Evolutionary conservation across 2,329 filamentous ascomycete genomes (phyloP).

Genomic region (Ustilaginoidea virens): DNA sequence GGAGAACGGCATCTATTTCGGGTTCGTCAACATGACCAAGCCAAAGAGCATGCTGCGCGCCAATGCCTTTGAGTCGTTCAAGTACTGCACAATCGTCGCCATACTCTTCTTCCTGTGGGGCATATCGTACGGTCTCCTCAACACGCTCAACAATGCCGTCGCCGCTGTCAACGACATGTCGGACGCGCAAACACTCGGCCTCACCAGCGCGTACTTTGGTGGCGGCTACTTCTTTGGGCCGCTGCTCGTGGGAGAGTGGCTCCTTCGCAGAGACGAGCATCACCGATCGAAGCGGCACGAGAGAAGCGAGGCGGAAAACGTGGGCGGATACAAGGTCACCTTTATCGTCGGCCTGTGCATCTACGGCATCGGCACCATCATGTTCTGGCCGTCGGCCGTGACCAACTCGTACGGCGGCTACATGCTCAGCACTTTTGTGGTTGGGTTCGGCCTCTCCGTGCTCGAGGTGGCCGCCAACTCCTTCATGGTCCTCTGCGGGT

Average conservation of each 20-base stretch:
- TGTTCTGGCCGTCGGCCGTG: conserved; percentile 72
- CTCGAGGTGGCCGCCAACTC: conserved; percentile 73
- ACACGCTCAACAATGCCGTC: conserved; percentile 62
- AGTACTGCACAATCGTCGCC: conserved; percentile 60
- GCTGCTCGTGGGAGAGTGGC: conserved; percentile 51
- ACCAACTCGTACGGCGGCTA: conserved; percentile 64
- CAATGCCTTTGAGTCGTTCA: conserved; percentile 47
- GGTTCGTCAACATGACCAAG: conserved; percentile 56
- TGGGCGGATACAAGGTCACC: conserved; percentile 61
- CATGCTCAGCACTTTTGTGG: conserved; percentile 57
- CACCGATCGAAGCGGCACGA: conserved; percentile 27
- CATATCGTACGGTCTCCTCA: conserved; percentile 75
- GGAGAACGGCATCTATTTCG: conserved; percentile 48
- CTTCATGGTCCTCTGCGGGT: conserved; percentile 57
- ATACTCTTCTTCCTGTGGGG: conserved; percentile 83
- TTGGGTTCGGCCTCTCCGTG: conserved; percentile 61
- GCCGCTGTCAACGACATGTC: conserved; percentile 46
- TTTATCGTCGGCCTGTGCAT: conserved; percentile 65
- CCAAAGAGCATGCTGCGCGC: conserved; percentile 58
- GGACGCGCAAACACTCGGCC: conserved; percentile 44
- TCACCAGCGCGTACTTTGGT: conserved; percentile 57
- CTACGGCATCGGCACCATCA: conserved; percentile 63
- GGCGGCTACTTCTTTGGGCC: conserved; percentile 57
- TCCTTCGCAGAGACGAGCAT: conserved; percentile 53
- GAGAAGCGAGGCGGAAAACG: conserved; percentile 23